Evolutionary conservation across 805 yeast species (phyloP), one percentile per base, ranked within the genome.

Genomic region (Lipomyces yamanashiensis): DNA sequence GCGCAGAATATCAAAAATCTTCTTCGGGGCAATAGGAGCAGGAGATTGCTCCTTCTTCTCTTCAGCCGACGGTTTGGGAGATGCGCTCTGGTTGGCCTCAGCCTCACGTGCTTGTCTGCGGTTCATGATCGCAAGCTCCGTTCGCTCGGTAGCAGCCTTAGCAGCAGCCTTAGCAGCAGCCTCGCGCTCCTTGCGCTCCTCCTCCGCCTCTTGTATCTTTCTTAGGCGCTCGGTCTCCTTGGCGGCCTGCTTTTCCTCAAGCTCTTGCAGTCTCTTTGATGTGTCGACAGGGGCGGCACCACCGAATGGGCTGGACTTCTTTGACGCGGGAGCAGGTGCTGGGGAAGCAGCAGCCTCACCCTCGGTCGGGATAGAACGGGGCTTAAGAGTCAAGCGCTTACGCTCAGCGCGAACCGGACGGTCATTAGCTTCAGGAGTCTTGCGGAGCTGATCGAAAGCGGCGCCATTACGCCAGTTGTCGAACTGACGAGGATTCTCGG

Each of bases 261-360:
- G 76, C 70, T 88, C 93, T 52, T 80, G 76, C 68, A 84, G 85
- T 68, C 84, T 86, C 33, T 89, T 80, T 23, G 86, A 78, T 1
- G 88, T 85, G 74, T 90, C 96, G 6, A 90, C 93, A 1, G 96
- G 96, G 75, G 85, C 89, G 0, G 96, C 97, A 4, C 83, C 78
- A 0, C 96, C 96, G 78, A 91, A 90, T 5, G 96, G 95, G 72
- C 85, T 89, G 0, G 82, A 67, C 70, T 83, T 61, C 51, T 69
- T 71, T n/a, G 69, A 59, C 1, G 73, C 66, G 49, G 66, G 67
- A 47, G 74, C 82, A 76, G 70, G 77, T 7, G 63, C 58, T 44
- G 70, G 71, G 23, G 70, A 65, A 6, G 74, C 67, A 43, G 67
- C 82, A 76, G 70, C 77, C 15, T 62, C 58, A 19, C 59, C 56